Percentiles rank a stretch among this genome's conserved stretches.
These are phyloP conservation scores for Trametes pubescens DNA, from an alignment of 1,284 basidiomycete species.

Conservation along the genomic window DNA sequence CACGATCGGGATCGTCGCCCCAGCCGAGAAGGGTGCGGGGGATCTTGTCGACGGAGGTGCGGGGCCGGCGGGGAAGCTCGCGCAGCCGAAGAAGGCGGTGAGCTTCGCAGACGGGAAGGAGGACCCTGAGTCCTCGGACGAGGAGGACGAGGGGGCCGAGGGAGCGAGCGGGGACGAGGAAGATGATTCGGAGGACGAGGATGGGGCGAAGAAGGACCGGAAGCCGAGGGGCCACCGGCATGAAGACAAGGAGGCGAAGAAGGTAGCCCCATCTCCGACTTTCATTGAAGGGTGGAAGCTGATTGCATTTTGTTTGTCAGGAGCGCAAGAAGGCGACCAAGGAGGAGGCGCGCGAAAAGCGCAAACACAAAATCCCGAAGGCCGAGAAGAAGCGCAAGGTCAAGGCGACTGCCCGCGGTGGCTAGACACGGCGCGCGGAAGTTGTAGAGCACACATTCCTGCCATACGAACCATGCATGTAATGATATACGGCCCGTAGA, in stretches of 20 bases:
- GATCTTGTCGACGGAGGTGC: conserved; percentile 12
- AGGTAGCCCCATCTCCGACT: conserved; percentile 55
- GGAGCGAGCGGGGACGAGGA: conserved; percentile 35
- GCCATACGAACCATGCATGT: conserved; percentile 10
- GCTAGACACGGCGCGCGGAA: conserved; percentile 11
- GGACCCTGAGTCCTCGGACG: conserved; percentile 32
- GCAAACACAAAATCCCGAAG: conserved; percentile 94
- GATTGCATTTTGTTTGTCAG: conserved; percentile 48
- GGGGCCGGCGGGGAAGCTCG: conserved; percentile 11
- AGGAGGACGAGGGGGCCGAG: conserved; percentile 23
- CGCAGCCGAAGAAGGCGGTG: conserved; percentile 29
- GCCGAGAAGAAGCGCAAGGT: conserved; percentile 89
- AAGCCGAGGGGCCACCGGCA: conserved; percentile 85
- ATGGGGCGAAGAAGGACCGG: conserved; percentile 51
- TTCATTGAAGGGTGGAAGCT: conserved; percentile 23
- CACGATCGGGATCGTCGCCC: conserved; percentile 79
- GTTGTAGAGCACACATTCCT: neutral
- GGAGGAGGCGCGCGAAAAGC: conserved; percentile 85
- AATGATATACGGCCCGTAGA: conserved; percentile 15
- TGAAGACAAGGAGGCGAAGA: conserved; percentile 93
- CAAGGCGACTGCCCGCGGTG: conserved; percentile 58
- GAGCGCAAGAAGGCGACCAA: conserved; percentile 91
- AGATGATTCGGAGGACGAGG: conserved; percentile 44
- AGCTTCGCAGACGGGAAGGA: conserved; percentile 30
- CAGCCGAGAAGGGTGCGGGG: conserved; percentile 31